These are phyloP conservation scores for Quambalaria eucalypti DNA, from an alignment of 1,284 basidiomycete species.

Conservation along the genomic window DNA sequence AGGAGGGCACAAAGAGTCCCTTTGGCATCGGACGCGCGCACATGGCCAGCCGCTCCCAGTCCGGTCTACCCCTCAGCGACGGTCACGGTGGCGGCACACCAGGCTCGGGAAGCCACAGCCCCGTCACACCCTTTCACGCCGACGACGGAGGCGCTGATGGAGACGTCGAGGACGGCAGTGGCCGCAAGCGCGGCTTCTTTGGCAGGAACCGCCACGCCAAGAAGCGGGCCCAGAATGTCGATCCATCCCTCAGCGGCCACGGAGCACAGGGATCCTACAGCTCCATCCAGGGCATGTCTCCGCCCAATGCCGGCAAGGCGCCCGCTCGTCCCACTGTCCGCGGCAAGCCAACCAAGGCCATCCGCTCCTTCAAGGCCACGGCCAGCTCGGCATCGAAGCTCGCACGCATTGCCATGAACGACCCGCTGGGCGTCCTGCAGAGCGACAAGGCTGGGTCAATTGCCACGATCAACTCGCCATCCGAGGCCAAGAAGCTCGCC, in stretches of 20 bases:
- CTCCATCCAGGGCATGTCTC: neutral
- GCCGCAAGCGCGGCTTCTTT: conserved; percentile 15
- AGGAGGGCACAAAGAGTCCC: conserved; percentile 6
- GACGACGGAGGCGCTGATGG: neutral
- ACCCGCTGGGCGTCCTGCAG: conserved; percentile 17
- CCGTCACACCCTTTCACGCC: neutral
- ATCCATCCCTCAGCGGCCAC: neutral
- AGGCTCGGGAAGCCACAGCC: neutral
- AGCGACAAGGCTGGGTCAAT: conserved; percentile 30
- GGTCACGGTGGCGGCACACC: neutral
- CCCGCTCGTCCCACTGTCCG: neutral
- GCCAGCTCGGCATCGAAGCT: conserved; percentile 10
- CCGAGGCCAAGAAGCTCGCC: conserved; percentile 56
- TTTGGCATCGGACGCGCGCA: conserved; percentile 36
- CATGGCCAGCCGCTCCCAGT: conserved; percentile 45
- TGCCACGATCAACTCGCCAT: conserved; percentile 38
- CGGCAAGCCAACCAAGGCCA: conserved; percentile 4
- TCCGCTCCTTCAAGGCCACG: neutral
- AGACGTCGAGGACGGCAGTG: conserved; percentile 1
- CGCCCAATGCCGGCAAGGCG: neutral
- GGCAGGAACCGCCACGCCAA: conserved; percentile 27
- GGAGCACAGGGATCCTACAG: too few relatives aligned
- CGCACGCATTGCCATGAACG: conserved; percentile 36
- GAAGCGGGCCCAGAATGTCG: conserved; percentile 12
- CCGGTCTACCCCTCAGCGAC: conserved; percentile 47